Conservation (phyloP, 2,329 filamentous ascomycete genomes). For the Biscogniauxia mediterranea region DNA sequence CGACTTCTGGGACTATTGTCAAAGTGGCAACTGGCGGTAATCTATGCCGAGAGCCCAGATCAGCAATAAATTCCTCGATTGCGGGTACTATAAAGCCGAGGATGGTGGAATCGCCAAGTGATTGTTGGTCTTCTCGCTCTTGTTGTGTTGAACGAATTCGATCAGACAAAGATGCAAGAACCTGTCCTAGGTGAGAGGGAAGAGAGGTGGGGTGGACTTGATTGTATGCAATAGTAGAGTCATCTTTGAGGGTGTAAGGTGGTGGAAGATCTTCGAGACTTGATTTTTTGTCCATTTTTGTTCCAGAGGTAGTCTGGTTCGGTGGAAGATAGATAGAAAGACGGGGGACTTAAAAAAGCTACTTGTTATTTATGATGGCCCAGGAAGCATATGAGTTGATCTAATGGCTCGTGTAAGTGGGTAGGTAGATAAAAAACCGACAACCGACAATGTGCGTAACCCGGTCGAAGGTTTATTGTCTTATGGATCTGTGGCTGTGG, state of each 20-base stretch:
- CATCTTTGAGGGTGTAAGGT: constrained; percentile 22
- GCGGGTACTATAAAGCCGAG: constrained; percentile 40
- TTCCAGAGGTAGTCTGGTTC: background rate
- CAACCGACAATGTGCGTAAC: background rate
- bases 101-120: constrained; percentile 38
- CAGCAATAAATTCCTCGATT: constrained; percentile 41
- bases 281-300: constrained; percentile 16
- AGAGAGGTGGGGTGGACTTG: constrained; percentile 12
- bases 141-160: constrained; percentile 38
- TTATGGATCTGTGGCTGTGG: background rate
- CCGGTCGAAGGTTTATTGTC: background rate
- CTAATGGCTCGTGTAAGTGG: too few species aligned
- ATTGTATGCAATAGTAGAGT: constrained; percentile 4
- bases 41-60: constrained; percentile 34
- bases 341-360: background rate
- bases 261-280: constrained; percentile 15
- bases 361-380: background rate
- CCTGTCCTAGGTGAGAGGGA: constrained; percentile 29
- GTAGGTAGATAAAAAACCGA: background rate
- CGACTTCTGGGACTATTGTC: constrained; percentile 43
- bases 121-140: constrained; percentile 34
- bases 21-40: constrained; percentile 40
- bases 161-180: constrained; percentile 37
- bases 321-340: background rate
- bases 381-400: background rate